phyloP scores from a whole-genome alignment of 345 rosid species.

The Linum trigynum region DNA sequence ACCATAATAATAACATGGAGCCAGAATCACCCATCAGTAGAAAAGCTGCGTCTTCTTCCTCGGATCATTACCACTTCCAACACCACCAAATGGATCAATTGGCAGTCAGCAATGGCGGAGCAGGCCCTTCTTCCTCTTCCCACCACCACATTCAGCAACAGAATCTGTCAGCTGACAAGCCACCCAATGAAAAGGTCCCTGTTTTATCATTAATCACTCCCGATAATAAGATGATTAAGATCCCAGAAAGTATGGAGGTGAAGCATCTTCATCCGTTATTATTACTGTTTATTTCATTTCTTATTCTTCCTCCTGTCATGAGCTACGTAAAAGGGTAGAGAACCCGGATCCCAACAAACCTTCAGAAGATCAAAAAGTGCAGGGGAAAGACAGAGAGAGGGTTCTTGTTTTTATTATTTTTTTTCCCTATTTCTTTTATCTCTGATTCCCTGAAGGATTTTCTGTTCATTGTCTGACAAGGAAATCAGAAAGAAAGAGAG shows the following conservation, averaged over 20 bases:
- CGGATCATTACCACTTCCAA: slow-evolving; percentile 28
- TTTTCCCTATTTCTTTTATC: background rate
- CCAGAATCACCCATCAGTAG: slow-evolving; percentile 78
- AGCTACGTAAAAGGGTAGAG: slow-evolving; percentile 19
- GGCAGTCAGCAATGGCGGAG: slow-evolving; percentile 28
- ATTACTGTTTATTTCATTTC: slow-evolving; percentile 23
- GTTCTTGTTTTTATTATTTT: no score
- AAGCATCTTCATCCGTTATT: slow-evolving; percentile 26
- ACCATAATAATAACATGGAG: slow-evolving; percentile 21
- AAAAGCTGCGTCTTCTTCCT: slow-evolving; percentile 31
- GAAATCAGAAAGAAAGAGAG: slow-evolving; percentile 2
- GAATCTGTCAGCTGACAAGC: slow-evolving; percentile 43
- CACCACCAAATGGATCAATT: slow-evolving; percentile 19
- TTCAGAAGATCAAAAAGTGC: slow-evolving; percentile 30
- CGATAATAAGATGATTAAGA: slow-evolving; percentile 28
- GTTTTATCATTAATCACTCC: slow-evolving; percentile 18
- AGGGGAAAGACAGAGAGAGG: slow-evolving; percentile 6
- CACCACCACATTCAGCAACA: slow-evolving; percentile 15
- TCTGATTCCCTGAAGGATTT: slow-evolving; percentile 29
- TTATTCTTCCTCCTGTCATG: slow-evolving; percentile 9
- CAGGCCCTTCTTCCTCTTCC: slow-evolving; percentile 5
- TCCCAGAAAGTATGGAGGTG: slow-evolving; percentile 17
- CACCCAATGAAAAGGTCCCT: slow-evolving; percentile 67
- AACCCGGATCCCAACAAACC: slow-evolving; percentile 39
- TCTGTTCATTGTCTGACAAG: slow-evolving; percentile 33